Percentiles rank a stretch among this genome's conserved stretches.
Conservation (phyloP, 257 asterid species). For the Leonotis leonurus region DNA sequence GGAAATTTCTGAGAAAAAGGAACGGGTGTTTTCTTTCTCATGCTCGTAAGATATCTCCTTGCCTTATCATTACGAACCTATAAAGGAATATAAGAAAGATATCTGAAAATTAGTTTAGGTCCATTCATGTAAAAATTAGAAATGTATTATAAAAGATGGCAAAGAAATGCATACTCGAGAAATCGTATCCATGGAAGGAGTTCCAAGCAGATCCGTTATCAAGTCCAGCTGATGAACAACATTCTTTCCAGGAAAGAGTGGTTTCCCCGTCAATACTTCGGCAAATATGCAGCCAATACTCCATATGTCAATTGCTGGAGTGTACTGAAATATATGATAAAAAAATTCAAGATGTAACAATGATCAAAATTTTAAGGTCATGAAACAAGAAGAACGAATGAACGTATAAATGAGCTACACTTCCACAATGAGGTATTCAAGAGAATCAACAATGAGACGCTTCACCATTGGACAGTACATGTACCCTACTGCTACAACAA, state of each 20-base stretch:
- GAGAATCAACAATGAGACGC: neutral
- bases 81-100: constrained; percentile 4
- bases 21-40: constrained; percentile 81
- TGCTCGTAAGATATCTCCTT: constrained; percentile 74
- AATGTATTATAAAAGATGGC: neutral
- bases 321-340: constrained; percentile 45
- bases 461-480: neutral
- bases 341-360: constrained; percentile 1
- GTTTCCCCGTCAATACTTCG: constrained; percentile 84
- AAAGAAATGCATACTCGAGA: constrained; percentile 45
- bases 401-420: neutral
- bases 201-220: constrained; percentile 88
- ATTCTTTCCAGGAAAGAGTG: constrained; percentile 84
- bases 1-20: constrained; percentile 75
- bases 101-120: neutral
- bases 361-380: neutral
- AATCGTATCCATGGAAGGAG: constrained; percentile 80
- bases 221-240: constrained; percentile 93
- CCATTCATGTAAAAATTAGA: neutral
- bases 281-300: constrained; percentile 96
- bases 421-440: neutral
- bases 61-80: constrained; percentile 94
- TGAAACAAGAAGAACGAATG: neutral
- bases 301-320: constrained; percentile 94
- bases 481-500: neutral